Base-by-base conservation (phyloP, 1,284 basidiomycete genomes). In the Rhodofomes roseus region DNA sequence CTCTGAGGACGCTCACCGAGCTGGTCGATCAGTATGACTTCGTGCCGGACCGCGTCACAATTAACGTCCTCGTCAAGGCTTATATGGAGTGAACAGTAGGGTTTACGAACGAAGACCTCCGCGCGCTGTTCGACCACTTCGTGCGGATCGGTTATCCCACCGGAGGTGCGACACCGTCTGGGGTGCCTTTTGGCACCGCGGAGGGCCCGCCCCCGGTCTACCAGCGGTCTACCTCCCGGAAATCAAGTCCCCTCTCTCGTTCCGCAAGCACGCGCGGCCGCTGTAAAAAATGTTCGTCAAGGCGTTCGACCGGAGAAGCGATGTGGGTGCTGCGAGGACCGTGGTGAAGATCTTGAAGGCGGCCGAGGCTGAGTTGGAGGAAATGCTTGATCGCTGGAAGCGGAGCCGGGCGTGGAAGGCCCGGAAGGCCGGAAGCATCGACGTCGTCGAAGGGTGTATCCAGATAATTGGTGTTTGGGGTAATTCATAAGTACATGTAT, bases 211-310 rank as follows among this genome's bases (percentile, higher is more conserved):
- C 43, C 4, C 34, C 51, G 61, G 60, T 80, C 14, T n/a, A n/a
- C n/a, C n/a, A n/a, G n/a, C n/a, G n/a, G n/a, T n/a, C n/a, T 62
- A 68, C 29, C 62, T 80, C 37, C 73, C 77, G 8, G 67, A 70
- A 43, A 60, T 80, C 18, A 58, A 74, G 18, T 56, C 73, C 25
- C 70, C 71, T 50, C 71, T 86, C 54, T 81, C 78, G 6, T 87
- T 84, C 60, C 69, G 73, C 58, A 77, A 74, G 58, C 88, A 91
- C 67, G 77, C 81, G 20, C 73, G 76, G 60, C 88, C 89, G 31
- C 62, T 90, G 71, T 87, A 86, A 72, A 87, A 79, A 73, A 84
- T 85, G 83, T 87, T 90, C 69, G 79, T 87, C 67, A 85, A 81
- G 68, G 84, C 81, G 36, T 79, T 90, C 59, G 79, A 81, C 71